phyloP scores from a whole-genome alignment of 305 asterid genomes.

The Fraxinus nigra region DNA sequence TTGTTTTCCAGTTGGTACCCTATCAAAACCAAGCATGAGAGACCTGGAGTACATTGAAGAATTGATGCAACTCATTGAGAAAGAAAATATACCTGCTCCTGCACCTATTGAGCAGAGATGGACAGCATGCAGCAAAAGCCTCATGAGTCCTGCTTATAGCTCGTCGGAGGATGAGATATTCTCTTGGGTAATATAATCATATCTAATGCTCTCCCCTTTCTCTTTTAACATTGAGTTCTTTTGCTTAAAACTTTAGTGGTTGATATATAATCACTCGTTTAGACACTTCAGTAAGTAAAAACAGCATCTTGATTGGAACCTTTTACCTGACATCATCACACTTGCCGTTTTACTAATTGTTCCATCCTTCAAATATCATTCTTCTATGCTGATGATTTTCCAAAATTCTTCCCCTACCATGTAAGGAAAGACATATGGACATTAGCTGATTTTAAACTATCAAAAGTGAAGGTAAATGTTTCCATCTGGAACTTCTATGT shows the following conservation, averaged over 20 bases:
- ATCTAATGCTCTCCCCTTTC: neutral
- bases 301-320: neutral
- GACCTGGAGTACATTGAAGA: conserved; percentile 83
- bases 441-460: neutral
- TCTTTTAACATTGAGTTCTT: neutral
- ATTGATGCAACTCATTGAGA: conserved; percentile 62
- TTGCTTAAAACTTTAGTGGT: neutral
- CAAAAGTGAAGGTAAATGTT: neutral
- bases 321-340: neutral
- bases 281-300: neutral
- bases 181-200: conserved; percentile 65
- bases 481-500: neutral
- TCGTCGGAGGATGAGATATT: conserved; percentile 68
- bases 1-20: conserved; percentile 90
- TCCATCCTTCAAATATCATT: neutral
- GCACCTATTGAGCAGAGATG: conserved; percentile 99
- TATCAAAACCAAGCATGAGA: conserved; percentile 82
- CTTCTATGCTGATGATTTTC: neutral
- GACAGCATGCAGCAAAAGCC: conserved; percentile 82
- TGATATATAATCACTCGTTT: neutral
- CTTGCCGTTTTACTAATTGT: neutral
- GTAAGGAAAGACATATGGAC: neutral
- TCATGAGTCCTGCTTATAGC: conserved; percentile 95
- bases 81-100: conserved; percentile 85
- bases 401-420: neutral